Conservation (phyloP, 2,329 filamentous ascomycete genomes). For the Nigrospora oryzae region DNA sequence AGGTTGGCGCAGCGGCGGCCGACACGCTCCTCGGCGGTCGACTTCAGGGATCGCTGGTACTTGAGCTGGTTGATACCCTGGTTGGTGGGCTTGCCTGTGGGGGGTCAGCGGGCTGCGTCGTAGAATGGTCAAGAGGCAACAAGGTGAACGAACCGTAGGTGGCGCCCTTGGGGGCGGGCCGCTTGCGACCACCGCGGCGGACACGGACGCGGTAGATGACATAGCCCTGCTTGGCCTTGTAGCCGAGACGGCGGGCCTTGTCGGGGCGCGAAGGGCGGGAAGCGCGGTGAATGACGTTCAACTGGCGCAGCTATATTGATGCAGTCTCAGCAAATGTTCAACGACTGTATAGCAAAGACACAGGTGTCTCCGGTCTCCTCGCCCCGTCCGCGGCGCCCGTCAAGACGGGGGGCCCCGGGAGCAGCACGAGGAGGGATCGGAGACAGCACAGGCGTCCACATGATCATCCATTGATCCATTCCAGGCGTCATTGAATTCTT, state of each 20-base stretch:
- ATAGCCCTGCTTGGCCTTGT: slow-evolving; percentile 99
- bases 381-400: background rate
- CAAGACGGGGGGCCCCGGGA: background rate
- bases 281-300: slow-evolving; percentile 99
- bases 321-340: slow-evolving; percentile 99
- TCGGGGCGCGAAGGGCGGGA: slow-evolving; percentile 96
- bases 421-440: slow-evolving; percentile 3
- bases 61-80: slow-evolving; percentile 99
- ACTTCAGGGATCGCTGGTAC: slow-evolving; percentile 98
- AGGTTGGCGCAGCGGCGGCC: slow-evolving; percentile 98
- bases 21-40: slow-evolving; percentile 99
- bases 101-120: slow-evolving; percentile 7
- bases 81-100: slow-evolving; percentile 97
- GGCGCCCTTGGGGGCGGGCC: slow-evolving; percentile 92
- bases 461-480: slow-evolving; percentile 15
- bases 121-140: background rate
- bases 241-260: slow-evolving; percentile 99
- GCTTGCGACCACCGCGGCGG: slow-evolving; percentile 97
- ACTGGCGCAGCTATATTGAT: slow-evolving; percentile 99
- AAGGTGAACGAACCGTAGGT: slow-evolving; percentile 72
- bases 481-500: slow-evolving; percentile 13
- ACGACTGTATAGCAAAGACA: slow-evolving; percentile 91
- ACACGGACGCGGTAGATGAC: slow-evolving; percentile 99
- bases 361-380: slow-evolving; percentile 20
- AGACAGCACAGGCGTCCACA: slow-evolving; percentile 25